Evolutionary conservation across 768 basidiomycete genomes (phyloP).

Genomic region (Lactarius pseudohatsudake): DNA sequence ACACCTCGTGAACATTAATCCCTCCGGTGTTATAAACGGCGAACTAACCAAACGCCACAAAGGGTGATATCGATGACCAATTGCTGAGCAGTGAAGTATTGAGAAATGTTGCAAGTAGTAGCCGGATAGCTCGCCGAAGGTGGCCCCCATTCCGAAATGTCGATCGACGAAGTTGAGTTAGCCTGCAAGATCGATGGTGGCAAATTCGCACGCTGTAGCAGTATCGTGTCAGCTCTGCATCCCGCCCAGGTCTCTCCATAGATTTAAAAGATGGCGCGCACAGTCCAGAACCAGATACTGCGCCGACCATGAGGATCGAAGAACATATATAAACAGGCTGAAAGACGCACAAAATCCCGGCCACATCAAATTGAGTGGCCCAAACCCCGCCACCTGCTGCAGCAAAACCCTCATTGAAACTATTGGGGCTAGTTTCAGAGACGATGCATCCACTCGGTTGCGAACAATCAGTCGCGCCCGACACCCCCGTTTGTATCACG

Average conservation of each 20-base stretch:
- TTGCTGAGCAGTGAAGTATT: slow-evolving; percentile 50
- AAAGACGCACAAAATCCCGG: slow-evolving; percentile 47
- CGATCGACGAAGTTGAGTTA: slow-evolving; percentile 37
- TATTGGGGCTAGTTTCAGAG: slow-evolving; percentile 39
- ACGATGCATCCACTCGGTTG: slow-evolving; percentile 41
- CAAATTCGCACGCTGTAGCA: slow-evolving; percentile 38
- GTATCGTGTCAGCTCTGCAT: background rate
- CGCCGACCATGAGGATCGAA: background rate
- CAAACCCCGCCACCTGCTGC: slow-evolving; percentile 61
- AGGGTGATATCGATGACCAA: slow-evolving; percentile 58
- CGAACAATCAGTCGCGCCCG: slow-evolving; percentile 36
- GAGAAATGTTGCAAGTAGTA: slow-evolving; percentile 43
- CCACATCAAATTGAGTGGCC: slow-evolving; percentile 65
- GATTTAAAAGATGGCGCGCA: slow-evolving; percentile 29
- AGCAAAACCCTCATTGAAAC: slow-evolving; percentile 45
- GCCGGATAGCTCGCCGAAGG: slow-evolving; percentile 47
- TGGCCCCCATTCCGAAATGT: slow-evolving; percentile 45
- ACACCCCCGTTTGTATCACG: slow-evolving; percentile 37
- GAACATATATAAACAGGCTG: background rate
- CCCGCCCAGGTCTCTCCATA: background rate
- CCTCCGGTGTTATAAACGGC: background rate
- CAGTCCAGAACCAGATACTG: slow-evolving; percentile 53
- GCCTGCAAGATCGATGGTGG: slow-evolving; percentile 39
- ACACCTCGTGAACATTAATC: background rate
- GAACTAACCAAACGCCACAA: slow-evolving; percentile 50